Conservation (phyloP, 306 rosid species). For the Carpinus fangiana region DNA sequence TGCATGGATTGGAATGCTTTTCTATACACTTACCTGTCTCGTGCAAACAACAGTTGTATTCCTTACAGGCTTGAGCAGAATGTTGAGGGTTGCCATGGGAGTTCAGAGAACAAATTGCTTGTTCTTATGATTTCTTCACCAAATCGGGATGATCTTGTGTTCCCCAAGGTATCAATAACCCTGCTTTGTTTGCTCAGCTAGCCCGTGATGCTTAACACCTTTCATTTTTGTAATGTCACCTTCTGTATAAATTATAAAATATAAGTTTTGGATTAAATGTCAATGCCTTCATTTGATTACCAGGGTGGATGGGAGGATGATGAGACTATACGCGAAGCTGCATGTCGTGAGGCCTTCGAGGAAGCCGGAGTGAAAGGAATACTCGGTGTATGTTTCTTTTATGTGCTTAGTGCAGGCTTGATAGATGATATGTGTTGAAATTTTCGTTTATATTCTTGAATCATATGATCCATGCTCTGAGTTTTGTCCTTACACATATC, state of each 20-base stretch:
- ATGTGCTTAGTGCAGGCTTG: conserved; percentile 2
- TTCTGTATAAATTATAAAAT: neutral
- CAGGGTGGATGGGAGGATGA: conserved; percentile 50
- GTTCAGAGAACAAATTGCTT: conserved; percentile 25
- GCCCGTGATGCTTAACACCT: neutral
- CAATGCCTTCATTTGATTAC: conserved; percentile 14
- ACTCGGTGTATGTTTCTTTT: conserved; percentile 32
- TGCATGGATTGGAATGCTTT: neutral
- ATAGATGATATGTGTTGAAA: no score
- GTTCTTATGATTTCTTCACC: conserved; percentile 45
- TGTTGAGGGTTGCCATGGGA: conserved; percentile 10
- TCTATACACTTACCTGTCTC: neutral
- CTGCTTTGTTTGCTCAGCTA: neutral
- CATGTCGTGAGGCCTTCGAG: conserved; percentile 38
- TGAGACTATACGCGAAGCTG: conserved; percentile 36
- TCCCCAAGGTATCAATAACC: conserved; percentile 37
- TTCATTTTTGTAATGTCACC: neutral
- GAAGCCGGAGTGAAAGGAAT: conserved; percentile 44
- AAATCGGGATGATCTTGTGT: conserved; percentile 39
- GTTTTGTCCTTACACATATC: neutral
- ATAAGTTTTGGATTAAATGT: neutral
- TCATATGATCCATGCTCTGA: neutral
- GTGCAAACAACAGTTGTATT: conserved; percentile 30
- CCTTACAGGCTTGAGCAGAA: conserved; percentile 32
- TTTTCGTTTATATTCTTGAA: neutral